Percentiles rank a stretch among this genome's conserved stretches.
These are phyloP conservation scores for Closterium sp. DNA, from an alignment of 139 green algal genomes.

Conservation along the genomic window DNA sequence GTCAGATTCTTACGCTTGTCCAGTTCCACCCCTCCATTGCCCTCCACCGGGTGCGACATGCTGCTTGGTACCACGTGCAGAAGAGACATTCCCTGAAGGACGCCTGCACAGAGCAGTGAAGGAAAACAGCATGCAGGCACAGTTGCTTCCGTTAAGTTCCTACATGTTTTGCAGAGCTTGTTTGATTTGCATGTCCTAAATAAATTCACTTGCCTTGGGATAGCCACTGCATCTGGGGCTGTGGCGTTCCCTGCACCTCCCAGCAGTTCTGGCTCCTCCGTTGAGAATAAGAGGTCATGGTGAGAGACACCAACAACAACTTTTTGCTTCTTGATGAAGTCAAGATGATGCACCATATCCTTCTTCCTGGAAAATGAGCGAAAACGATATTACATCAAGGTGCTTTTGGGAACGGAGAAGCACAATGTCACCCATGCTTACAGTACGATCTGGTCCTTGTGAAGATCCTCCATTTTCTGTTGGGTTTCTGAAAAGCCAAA, in stretches of 20 bases:
- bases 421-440: not conserved
- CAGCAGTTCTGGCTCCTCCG: slow-evolving; percentile 13
- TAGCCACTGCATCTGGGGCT: not conserved
- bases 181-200: not conserved
- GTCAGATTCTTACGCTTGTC: not conserved
- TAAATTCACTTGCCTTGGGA: not conserved
- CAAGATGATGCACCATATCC: not conserved
- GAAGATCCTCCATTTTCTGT: not conserved
- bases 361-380: not conserved
- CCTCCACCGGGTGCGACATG: not conserved
- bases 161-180: not conserved
- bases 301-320: slow-evolving; percentile 19
- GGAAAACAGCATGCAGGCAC: not conserved
- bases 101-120: not conserved
- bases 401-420: not conserved
- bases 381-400: not conserved
- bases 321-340: slow-evolving; percentile 19
- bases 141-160: too few species aligned
- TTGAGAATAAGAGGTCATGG: slow-evolving; percentile 25
- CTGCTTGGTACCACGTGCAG: not conserved
- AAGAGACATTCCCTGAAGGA: not conserved
- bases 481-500: slow-evolving; percentile 22
- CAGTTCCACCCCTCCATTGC: not conserved
- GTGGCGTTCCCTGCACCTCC: not conserved
- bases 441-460: slow-evolving; percentile 5